Percentiles rank a stretch among this genome's conserved stretches.
Conservation (phyloP, 208 protist genomes). For the Porcisia deanei region DNA sequence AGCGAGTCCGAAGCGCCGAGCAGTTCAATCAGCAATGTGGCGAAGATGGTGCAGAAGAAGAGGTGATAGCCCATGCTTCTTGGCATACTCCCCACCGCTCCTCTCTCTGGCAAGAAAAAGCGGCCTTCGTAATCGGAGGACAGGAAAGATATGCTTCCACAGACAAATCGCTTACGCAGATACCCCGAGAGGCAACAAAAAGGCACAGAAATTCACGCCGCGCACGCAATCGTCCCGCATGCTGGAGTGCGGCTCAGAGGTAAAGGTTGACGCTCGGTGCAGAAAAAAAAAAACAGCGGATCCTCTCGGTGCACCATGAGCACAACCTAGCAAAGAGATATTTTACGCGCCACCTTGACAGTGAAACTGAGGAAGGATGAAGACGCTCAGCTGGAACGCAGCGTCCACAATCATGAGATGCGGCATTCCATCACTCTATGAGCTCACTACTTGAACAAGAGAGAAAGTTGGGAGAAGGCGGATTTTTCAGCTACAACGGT, state of each 20-base stretch:
- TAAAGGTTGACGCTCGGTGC: no score
- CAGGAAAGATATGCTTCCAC: not conserved
- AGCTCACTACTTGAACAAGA: not conserved
- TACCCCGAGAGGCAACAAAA: not conserved
- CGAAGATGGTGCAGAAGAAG: not conserved
- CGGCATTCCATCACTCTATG: not conserved
- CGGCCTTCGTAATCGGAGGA: no score
- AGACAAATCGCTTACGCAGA: not conserved
- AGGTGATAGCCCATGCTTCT: not conserved
- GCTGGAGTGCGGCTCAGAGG: not conserved
- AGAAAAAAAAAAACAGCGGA: not conserved
- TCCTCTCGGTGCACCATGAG: not conserved
- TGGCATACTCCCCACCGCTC: no score
- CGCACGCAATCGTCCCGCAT: not conserved
- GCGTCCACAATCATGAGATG: not conserved
- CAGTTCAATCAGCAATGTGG: not conserved
- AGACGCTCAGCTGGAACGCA: not conserved
- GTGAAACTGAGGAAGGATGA: not conserved
- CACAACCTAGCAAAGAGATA: slow-evolving; percentile 5
- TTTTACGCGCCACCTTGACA: not conserved
- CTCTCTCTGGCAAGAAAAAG: no score
- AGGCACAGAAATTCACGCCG: not conserved
- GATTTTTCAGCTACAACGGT: slow-evolving; percentile 35
- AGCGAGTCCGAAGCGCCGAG: not conserved
- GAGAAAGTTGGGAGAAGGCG: not conserved